These are phyloP conservation scores for Porphyrellus cyaneotinctus DNA, from an alignment of 768 basidiomycete genomes.

Conservation along the genomic window DNA sequence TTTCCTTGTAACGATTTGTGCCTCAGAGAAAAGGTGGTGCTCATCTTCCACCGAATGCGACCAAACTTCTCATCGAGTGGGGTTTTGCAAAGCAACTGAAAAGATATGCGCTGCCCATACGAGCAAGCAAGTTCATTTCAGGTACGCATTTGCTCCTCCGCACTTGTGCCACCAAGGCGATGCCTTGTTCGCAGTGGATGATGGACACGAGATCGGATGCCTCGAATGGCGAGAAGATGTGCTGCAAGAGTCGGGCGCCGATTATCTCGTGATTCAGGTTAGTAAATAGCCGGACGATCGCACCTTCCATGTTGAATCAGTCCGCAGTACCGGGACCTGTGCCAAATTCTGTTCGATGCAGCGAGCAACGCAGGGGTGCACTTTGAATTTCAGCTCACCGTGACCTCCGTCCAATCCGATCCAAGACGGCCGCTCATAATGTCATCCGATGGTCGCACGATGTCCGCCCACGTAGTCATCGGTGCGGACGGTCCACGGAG, in stretches of 20 bases:
- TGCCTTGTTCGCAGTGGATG: conserved; percentile 34
- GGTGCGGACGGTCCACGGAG: conserved; percentile 61
- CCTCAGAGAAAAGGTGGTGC: conserved; percentile 38
- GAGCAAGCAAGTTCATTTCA: conserved; percentile 24
- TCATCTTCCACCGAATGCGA: conserved; percentile 58
- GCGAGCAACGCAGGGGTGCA: conserved; percentile 47
- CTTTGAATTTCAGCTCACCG: conserved; percentile 44
- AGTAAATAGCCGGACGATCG: neutral
- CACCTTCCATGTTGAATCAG: neutral
- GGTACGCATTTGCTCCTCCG: conserved; percentile 7
- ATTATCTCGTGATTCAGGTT: conserved; percentile 52
- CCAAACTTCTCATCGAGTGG: conserved; percentile 54
- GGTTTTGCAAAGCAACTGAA: conserved; percentile 44
- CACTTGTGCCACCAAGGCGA: neutral
- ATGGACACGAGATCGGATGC: conserved; percentile 42
- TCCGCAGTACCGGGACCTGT: conserved; percentile 51
- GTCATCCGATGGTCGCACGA: conserved; percentile 41
- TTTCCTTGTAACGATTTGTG: neutral
- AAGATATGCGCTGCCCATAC: conserved; percentile 30
- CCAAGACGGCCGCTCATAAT: conserved; percentile 28
- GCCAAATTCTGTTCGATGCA: conserved; percentile 44
- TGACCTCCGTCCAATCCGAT: conserved; percentile 32
- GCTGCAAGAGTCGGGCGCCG: conserved; percentile 48
- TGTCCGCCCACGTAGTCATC: conserved; percentile 52
- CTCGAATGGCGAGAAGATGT: conserved; percentile 49